These are phyloP conservation scores for Erodium texanum DNA, from an alignment of 441 rosid genomes.

Conservation along the genomic window DNA sequence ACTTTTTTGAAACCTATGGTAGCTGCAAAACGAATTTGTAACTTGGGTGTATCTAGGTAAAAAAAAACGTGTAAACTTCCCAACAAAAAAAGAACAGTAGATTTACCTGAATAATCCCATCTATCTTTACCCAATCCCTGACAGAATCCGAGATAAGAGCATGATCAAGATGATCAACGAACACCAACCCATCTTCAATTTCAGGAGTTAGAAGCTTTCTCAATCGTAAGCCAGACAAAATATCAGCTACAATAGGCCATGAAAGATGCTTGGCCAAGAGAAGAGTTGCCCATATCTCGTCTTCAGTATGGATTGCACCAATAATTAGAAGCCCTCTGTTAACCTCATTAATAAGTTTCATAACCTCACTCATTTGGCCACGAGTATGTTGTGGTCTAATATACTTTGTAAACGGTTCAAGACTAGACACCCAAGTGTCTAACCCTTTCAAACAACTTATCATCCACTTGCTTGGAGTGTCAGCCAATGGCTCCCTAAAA, in stretches of 20 bases:
- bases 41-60: no score
- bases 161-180: slow-evolving; percentile 86
- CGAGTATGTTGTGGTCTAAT: slow-evolving; percentile 33
- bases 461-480: slow-evolving; percentile 51
- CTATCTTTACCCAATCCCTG: slow-evolving; percentile 47
- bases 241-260: slow-evolving; percentile 92
- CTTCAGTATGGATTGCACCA: slow-evolving; percentile 68
- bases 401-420: slow-evolving; percentile 78
- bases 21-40: no score
- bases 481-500: slow-evolving; percentile 85
- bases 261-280: slow-evolving; percentile 71
- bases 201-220: slow-evolving; percentile 54
- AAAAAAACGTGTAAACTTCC: no score
- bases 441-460: slow-evolving; percentile 71
- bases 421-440: slow-evolving; percentile 64
- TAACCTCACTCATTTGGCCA: slow-evolving; percentile 42
- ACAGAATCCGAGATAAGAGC: slow-evolving; percentile 69
- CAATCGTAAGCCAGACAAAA: slow-evolving; percentile 83
- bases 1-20: no score
- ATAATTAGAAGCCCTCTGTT: slow-evolving; percentile 64
- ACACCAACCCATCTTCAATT: slow-evolving; percentile 34
- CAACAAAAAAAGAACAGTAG: no score
- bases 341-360: slow-evolving; percentile 44
- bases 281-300: slow-evolving; percentile 90
- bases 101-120: slow-evolving; percentile 76